Evolutionary conservation across 139 green algal genomes (phyloP).

Genomic region (Chlamydomonas urium): DNA sequence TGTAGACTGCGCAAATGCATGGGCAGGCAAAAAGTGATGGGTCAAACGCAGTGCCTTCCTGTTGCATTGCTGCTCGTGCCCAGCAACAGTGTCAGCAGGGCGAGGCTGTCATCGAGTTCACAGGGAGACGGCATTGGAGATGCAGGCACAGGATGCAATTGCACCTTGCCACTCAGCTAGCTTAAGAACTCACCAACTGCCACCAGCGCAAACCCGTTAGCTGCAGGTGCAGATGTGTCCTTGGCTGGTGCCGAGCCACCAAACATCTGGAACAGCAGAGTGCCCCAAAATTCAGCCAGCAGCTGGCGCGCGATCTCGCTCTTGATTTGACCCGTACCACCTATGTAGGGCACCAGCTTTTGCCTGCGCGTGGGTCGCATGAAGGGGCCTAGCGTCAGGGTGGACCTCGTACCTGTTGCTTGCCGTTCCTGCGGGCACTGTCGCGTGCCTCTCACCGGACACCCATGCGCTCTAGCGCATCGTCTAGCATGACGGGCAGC

Average conservation of each 20-base stretch:
- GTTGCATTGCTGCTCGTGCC: not conserved
- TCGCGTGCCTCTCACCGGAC: not conserved
- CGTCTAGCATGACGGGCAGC: too few relatives aligned
- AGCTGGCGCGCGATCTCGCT: conserved; percentile 40
- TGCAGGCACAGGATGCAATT: not conserved
- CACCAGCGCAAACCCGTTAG: conserved; percentile 57
- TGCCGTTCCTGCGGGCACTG: not conserved
- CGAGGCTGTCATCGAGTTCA: not conserved
- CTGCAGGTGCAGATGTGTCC: conserved; percentile 47
- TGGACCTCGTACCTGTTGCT: not conserved
- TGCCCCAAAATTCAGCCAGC: conserved; percentile 55
- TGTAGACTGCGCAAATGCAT: conserved; percentile 50
- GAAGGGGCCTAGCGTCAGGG: too few relatives aligned
- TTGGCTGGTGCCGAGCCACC: conserved; percentile 50
- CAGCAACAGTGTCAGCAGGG: not conserved
- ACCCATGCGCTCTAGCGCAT: not conserved
- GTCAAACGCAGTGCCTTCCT: not conserved
- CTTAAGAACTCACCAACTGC: conserved; percentile 21
- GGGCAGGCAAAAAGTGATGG: not conserved
- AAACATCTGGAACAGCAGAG: conserved; percentile 56
- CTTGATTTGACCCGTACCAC: conserved; percentile 41
- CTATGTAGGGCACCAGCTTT: conserved; percentile 40
- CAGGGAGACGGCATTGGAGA: not conserved
- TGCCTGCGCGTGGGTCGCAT: conserved; percentile 40
- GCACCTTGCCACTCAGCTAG: not conserved